Base-by-base conservation (phyloP, 1,139 yeast genomes). In the Pneumocystis oryctolagi region DNA sequence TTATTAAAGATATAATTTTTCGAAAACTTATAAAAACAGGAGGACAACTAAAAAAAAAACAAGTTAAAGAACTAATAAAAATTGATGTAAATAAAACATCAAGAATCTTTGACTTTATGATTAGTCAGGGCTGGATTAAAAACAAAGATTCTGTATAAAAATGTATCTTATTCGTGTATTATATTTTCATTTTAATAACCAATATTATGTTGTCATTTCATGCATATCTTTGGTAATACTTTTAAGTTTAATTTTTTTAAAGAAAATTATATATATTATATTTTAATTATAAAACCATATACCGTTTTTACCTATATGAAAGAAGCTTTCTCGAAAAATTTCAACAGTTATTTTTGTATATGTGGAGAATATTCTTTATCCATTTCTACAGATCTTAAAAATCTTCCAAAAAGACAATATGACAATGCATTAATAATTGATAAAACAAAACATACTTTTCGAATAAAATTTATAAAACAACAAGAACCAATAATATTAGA, bases 1-100 rank as follows among this genome's bases (percentile, higher is more conserved):
- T 95, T 1, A 88, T 92, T 67, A 92, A 92, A 72, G 95, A 89
- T 72, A 84, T 89, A n/a, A 75, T 92, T 64, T 89, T 92, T 78
- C 82, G 94, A 69, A 97, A 90, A 71, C 83, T 95, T 35, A 77
- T 90, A 55, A 83, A 88, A 68, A 85, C 87, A 59, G 95, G 95
- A 60, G 97, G 97, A 8, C 75, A 80, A 5, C 74, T 92, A 70
- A 87, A 87, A 75, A 85, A 87, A 75, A 85, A 87, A 71, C 85
- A 87, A 59, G 94, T 95, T 8, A 80, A 90, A 69, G 96, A 85
- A 66, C 76, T 89, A 65, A 75, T 89, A 65, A 87, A 89, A 70
- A 85, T 92, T 65, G 98, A 94, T 71, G 86, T 89, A 35, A 81
- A 82, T 69, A 92, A 92, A 73, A 89, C 96, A 0, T 84, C 89